Evolutionary conservation across 495 filamentous ascomycete species (phyloP), one percentile per base, ranked within the genome.

Genomic region (Evernia prunastri): DNA sequence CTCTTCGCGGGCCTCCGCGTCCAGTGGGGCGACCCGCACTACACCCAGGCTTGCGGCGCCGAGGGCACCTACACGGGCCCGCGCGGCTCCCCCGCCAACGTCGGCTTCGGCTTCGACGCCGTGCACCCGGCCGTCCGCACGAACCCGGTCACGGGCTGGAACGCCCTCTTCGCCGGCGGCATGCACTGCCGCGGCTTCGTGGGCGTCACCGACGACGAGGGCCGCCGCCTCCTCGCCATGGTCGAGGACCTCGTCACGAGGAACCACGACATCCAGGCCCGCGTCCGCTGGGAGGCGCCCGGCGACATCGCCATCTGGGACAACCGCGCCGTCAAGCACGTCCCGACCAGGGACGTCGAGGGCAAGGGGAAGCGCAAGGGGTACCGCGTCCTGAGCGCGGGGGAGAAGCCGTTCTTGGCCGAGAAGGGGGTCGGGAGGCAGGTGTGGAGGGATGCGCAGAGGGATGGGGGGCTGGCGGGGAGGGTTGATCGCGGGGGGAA

Each of bases 91-190:
- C 89, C 89, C 1, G 83, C 85, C 69, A 92, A 92, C 71, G 73
- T 82, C 0, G 89, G 87, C 56, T 77, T 77, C 23, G 49, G 31
- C n/a, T 54, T 54, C 49, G 79, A 74, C 33, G 86, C 87, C 8
- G 73, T 84, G n/a, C 89, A 92, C 72, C 88, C 89, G 0, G 82
- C 92, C 1, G 77, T 92, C 29, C 86, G 90, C 15, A 92, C 89
- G 20, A 90, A 92, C 72, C 89, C 90, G 0, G 86, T 91, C 0
- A 90, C 89, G 0, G 89, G 89, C 2, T 91, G 89, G 88, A 90
- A 89, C 72, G 79, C 75, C 9, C 75, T 93, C n/a, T 91, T 85
- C 68, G 86, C 81, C 4, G 80, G 86, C 40, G 85, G 86, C 56
- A 78, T 78, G 12, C 86, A 89, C 73, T 77, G 83, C 6, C 74